Percentiles rank a stretch among this genome's conserved stretches.
phyloP scores from a whole-genome alignment of 192 early-diverging fungal species.

The Backusella sp. region DNA sequence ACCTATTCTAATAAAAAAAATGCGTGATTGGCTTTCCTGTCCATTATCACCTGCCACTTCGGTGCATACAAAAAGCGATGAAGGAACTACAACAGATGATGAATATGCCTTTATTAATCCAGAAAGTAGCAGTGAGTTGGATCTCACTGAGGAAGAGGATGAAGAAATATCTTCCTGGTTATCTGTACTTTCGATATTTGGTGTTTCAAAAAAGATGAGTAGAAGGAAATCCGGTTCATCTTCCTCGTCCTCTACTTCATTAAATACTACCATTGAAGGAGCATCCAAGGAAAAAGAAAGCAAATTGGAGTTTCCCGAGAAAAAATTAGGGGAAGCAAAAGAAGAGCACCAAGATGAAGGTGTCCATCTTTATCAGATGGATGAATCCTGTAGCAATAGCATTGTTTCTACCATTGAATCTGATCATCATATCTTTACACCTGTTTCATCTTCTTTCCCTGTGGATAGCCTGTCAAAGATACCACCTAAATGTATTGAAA shows the following conservation, averaged over 20 bases:
- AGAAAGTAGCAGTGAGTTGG: not conserved
- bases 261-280: not conserved
- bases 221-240: not conserved
- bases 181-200: not conserved
- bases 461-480: not conserved
- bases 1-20: not conserved
- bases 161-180: not conserved
- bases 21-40: conserved; percentile 22
- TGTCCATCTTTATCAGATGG: not conserved
- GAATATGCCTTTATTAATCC: not conserved
- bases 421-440: not conserved
- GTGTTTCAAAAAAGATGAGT: not conserved
- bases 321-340: not conserved
- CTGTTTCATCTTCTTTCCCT: not conserved
- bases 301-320: not conserved
- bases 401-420: not conserved
- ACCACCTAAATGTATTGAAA: no score
- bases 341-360: not conserved
- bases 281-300: not conserved
- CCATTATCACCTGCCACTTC: not conserved
- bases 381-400: not conserved
- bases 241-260: not conserved
- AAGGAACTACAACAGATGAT: conserved; percentile 1
- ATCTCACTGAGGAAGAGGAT: conserved; percentile 1
- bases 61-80: not conserved